These are phyloP conservation scores for Pythium brachiatum DNA, from an alignment of 352 stramenopile genomes.

Conservation along the genomic window DNA sequence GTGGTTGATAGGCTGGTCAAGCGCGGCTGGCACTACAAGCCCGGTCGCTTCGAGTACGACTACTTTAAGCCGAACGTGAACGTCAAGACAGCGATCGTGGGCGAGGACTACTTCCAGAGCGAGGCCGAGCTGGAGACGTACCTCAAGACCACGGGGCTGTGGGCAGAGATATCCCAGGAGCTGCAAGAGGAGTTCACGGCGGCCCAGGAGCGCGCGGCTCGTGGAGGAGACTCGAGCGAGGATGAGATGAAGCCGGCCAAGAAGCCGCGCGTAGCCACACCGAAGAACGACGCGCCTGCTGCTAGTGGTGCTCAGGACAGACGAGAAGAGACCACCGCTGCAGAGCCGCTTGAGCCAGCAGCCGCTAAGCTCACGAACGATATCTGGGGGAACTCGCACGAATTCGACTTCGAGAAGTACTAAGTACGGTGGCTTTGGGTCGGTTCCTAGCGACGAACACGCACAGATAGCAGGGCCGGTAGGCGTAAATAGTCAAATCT, in stretches of 20 bases:
- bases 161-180: slow-evolving; percentile 52
- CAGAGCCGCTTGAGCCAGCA: slow-evolving; percentile 32
- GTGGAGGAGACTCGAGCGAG: neutral
- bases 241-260: slow-evolving; percentile 21
- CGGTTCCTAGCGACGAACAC: no score
- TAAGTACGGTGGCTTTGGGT: no score
- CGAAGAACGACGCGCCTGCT: neutral
- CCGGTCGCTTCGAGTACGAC: slow-evolving; percentile 79
- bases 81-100: slow-evolving; percentile 41
- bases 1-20: slow-evolving; percentile 47
- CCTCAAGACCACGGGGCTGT: slow-evolving; percentile 60
- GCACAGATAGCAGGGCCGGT: slow-evolving; percentile 1
- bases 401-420: slow-evolving; percentile 65
- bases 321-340: neutral
- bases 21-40: slow-evolving; percentile 68
- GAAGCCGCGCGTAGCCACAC: slow-evolving; percentile 26
- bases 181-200: slow-evolving; percentile 30
- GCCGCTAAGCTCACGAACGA: slow-evolving; percentile 72
- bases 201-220: neutral
- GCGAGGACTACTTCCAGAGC: slow-evolving; percentile 81
- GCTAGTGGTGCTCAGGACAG: neutral
- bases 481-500: slow-evolving; percentile 6
- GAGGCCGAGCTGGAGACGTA: slow-evolving; percentile 59
- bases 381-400: slow-evolving; percentile 79
- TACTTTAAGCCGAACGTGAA: slow-evolving; percentile 76